These are phyloP conservation scores for Iberis amara DNA, from an alignment of 441 rosid genomes.

Conservation along the genomic window DNA sequence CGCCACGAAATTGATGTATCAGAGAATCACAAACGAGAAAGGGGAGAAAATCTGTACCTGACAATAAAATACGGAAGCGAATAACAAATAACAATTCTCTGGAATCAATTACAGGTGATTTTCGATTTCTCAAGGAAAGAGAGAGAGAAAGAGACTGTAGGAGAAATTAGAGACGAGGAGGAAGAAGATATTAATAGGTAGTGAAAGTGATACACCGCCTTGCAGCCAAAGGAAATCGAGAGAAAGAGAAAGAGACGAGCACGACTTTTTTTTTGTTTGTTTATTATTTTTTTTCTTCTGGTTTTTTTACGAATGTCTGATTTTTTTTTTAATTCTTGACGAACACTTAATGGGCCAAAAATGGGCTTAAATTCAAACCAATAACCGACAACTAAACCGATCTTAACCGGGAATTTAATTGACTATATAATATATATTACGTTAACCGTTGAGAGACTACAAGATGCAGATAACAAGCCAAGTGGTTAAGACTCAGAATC, in stretches of 20 bases:
- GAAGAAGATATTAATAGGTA: conserved; percentile 19
- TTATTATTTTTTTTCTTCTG: background rate
- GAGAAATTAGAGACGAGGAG: conserved; percentile 7
- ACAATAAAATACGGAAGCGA: background rate
- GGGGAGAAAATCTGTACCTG: conserved; percentile 23
- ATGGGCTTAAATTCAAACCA: conserved; percentile 6
- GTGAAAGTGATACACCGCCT: conserved; percentile 27
- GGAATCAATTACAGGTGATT: conserved; percentile 18
- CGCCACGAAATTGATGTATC: background rate
- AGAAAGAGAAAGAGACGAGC: conserved; percentile 15
- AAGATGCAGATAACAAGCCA: background rate
- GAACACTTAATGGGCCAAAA: conserved; percentile 20
- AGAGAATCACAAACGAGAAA: conserved; percentile 2
- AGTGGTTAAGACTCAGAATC: conserved; percentile 43
- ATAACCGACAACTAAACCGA: too few species aligned
- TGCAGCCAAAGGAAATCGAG: conserved; percentile 22
- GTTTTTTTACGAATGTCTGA: background rate
- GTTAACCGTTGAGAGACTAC: background rate
- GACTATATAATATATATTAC: background rate
- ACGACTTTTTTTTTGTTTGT: conserved; percentile 15
- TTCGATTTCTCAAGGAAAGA: conserved; percentile 18
- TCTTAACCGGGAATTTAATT: too few species aligned
- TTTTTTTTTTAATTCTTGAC: conserved; percentile 18
- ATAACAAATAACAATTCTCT: conserved; percentile 7
- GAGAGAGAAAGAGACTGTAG: conserved; percentile 6